Base-by-base conservation (phyloP, 352 stramenopile genomes). In the Phytophthora quininea region DNA sequence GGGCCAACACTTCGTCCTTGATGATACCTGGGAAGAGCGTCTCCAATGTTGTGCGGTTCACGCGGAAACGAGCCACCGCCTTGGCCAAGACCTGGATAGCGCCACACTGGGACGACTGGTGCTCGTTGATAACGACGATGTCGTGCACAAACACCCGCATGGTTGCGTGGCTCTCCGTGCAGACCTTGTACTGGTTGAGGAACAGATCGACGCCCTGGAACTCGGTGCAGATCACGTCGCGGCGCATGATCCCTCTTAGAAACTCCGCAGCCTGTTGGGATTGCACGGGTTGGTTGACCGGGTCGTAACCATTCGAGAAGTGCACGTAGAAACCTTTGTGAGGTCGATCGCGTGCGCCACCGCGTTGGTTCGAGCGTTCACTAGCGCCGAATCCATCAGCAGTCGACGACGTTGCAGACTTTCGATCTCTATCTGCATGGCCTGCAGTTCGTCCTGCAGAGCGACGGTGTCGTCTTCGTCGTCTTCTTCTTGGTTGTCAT, bases 171-270 rank as follows among this genome's bases (percentile, higher is more conserved):
- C 52, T 45, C 9, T 67, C 30, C 1, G 77, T 81, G n/a, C 54
- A 67, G 11, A 77, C 33, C 37, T 82, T 58, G 49, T 86, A 90
- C 50, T 88, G 78, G 9, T 64, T 45, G 37, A 88, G 54, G 52
- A 90, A 88, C 31, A 77, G 40, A 24, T 86, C 69, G 2, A 90
- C 79, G 19, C 81, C 81, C 15, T 60, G 62, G 57, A 90, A 90
- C 60, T 90, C 81, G 51, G 70, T 73, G 60, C 81, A 90, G 6
- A 85, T 43, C 3, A 65, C 77, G 31, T 90, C 75, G 2, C 73
- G 53, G 14, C 32, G 29, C 81, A 90, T 88, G 11, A 77, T 60
- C 27, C 55, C 54, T 53, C 72, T 67, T 62, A 90, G 48, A 50
- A 84, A 88, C 33, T 38, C 42, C 33, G 73, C 79, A 0, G 76